Conservation (phyloP, 1,139 yeast species). For the Yamadazyma blattariae region DNA sequence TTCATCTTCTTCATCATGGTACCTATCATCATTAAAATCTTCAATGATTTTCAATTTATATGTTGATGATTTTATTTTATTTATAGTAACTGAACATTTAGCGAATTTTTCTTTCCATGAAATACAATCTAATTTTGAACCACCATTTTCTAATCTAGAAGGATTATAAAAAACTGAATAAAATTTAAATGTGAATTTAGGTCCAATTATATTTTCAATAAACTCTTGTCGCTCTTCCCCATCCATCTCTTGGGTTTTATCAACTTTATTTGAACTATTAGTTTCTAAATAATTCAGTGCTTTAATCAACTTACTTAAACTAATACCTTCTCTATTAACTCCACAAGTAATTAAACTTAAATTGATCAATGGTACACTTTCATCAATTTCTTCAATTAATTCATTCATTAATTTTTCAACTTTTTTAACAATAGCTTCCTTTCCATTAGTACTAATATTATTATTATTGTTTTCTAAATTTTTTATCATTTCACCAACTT, state of each 20-base stretch:
- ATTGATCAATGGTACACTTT: conserved; percentile 67
- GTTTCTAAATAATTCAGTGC: conserved; percentile 52
- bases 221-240: neutral
- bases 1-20: conserved; percentile 57
- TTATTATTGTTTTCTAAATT: conserved; percentile 15
- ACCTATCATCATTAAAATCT: conserved; percentile 69
- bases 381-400: conserved; percentile 56
- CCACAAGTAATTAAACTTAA: conserved; percentile 71
- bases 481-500: conserved; percentile 33
- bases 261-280: neutral
- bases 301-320: conserved; percentile 35
- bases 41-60: conserved; percentile 47
- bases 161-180: conserved; percentile 69
- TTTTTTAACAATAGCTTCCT: conserved; percentile 35
- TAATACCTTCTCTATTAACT: conserved; percentile 53
- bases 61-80: conserved; percentile 11
- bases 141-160: conserved; percentile 38
- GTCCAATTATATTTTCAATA: too few species aligned
- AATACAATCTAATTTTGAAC: conserved; percentile 32
- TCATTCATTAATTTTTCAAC: conserved; percentile 51
- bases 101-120: conserved; percentile 79
- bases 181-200: conserved; percentile 54
- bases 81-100: conserved; percentile 46
- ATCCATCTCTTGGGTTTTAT: conserved; percentile 4
- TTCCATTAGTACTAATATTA: conserved; percentile 20